Evolutionary conservation across 495 filamentous ascomycete genomes (phyloP), one percentile per base, ranked within the genome.

Genomic region (Penicillium alfredii): DNA sequence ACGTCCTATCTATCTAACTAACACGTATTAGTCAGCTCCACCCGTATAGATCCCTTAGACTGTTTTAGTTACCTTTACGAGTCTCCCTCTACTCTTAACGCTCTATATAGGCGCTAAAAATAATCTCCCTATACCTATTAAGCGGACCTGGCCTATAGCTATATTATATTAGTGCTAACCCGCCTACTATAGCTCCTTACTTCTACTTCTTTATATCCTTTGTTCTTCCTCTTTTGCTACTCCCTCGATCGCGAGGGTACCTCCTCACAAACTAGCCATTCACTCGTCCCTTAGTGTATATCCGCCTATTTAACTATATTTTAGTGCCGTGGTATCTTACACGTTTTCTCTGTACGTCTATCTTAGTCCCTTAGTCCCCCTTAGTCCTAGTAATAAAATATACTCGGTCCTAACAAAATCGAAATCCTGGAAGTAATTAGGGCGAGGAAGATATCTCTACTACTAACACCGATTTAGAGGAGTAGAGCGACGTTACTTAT

Each of bases 381-480:
- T 8, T 6, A 8, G 12, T 1, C 21, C 14, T 19, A 11, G 37
- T 27, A 0, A 43, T 43, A 20, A 43, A 43, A 27, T 33, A 28
- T 37, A 25, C 40, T 33, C 36, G 36, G 23, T 12, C 2, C 33
- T 15, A 20, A 7, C 27, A 5, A 19, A 31, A 11, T 36, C 36
- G 21, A 30, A 36, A 30, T 8, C 25, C 15, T 4, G 33, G 27
- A 43, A 31, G 33, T 27, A 28, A 43, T 10, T 14, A 15, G 34
- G 10, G 25, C 31, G 25, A 13, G 22, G 17, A 42, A 6, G n/a
- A 23, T 10, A 36, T 12, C 37, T 9, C 16, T 1, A 30, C 26
- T 14, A 30, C 26, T 25, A 6, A 26, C 24, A 43, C 33, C 33
- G 33, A 43, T 22, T 43, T 20, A 36, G 26, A 36, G n/a, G n/a